Conservation (phyloP, 805 yeast species). For the Saturnispora ahearnii region DNA sequence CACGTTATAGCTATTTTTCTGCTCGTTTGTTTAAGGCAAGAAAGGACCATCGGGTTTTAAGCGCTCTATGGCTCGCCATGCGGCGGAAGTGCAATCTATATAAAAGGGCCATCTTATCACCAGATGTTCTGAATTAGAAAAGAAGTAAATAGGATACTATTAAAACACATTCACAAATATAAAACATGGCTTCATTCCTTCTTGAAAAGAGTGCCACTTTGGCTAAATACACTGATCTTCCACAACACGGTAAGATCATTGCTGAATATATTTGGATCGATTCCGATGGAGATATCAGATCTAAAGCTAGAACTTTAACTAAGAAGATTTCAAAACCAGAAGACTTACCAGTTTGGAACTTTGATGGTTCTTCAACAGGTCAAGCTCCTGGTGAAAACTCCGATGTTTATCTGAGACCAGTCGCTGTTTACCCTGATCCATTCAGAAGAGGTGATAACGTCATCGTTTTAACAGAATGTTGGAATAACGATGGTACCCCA, state of each 20-base stretch:
- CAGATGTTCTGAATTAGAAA: not conserved
- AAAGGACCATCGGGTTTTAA: not conserved
- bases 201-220: conserved; percentile 70
- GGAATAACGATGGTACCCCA: conserved; percentile 98
- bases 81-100: not conserved
- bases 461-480: conserved; percentile 90
- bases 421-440: conserved; percentile 89
- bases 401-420: conserved; percentile 93
- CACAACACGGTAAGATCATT: conserved; percentile 76
- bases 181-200: conserved; percentile 10
- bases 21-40: not conserved
- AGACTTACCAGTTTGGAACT: conserved; percentile 98
- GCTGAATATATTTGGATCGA: conserved; percentile 99
- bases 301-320: conserved; percentile 83
- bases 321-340: conserved; percentile 63
- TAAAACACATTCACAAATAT: not conserved
- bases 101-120: conserved; percentile 1
- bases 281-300: conserved; percentile 81
- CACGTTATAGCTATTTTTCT: too few relatives aligned
- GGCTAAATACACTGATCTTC: conserved; percentile 72
- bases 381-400: conserved; percentile 99
- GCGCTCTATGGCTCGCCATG: not conserved
- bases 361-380: conserved; percentile 96
- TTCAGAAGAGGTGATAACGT: conserved; percentile 97
- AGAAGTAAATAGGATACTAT: not conserved